Evolutionary conservation across 1,139 yeast species (phyloP).

Genomic region (Hanseniaspora sp.): DNA sequence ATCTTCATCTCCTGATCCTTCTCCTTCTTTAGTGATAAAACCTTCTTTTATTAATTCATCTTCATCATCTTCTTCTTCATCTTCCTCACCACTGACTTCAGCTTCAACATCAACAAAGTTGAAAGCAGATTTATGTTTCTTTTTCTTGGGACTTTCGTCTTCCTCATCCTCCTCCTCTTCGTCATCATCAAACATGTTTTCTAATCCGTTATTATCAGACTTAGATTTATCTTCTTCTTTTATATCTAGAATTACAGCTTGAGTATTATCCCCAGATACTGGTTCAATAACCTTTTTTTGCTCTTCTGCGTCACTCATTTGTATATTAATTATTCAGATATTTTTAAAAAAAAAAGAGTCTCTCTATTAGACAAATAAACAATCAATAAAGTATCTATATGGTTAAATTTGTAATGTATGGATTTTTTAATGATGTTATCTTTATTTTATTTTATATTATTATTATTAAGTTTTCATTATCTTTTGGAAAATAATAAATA

Average conservation of each 20-base stretch:
- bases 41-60: conserved; percentile 80
- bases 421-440: too few relatives aligned
- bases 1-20: conserved; percentile 43
- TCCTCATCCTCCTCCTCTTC: conserved; percentile 41
- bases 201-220: conserved; percentile 24
- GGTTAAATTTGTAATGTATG: too few relatives aligned
- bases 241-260: conserved; percentile 12
- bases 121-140: conserved; percentile 58
- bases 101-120: conserved; percentile 98
- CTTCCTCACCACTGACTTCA: conserved; percentile 97
- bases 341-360: neutral
- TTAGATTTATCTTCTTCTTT: conserved; percentile 23
- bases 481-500: too few relatives aligned
- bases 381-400: too few relatives aligned
- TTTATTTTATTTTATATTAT: too few relatives aligned
- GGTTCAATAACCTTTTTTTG: neutral
- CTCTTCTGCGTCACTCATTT: conserved; percentile 1
- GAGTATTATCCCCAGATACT: neutral
- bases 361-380: too few relatives aligned
- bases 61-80: conserved; percentile 89
- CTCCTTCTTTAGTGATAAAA: conserved; percentile 41
- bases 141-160: conserved; percentile 56
- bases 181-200: conserved; percentile 25
- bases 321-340: neutral
- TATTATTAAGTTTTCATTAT: too few relatives aligned